phyloP scores from a whole-genome alignment of 768 basidiomycete genomes.

The Leucogyrophana mollusca region DNA sequence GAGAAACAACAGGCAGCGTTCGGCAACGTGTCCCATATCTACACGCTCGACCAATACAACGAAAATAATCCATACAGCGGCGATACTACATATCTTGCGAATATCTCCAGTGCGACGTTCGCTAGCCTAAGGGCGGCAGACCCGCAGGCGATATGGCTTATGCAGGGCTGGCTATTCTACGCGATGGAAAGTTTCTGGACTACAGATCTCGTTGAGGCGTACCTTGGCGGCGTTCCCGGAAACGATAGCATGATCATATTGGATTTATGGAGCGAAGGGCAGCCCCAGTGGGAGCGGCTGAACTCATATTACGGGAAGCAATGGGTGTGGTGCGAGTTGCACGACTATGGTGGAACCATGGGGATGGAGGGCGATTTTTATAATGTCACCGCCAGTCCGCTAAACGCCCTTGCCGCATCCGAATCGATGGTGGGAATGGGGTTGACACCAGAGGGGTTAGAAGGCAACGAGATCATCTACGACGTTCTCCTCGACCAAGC shows the following conservation, averaged over 20 bases:
- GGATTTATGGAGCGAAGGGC: constrained; percentile 38
- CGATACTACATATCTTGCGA: constrained; percentile 30
- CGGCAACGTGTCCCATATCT: constrained; percentile 38
- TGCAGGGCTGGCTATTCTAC: constrained; percentile 45
- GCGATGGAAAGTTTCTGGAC: constrained; percentile 37
- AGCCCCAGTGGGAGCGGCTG: constrained; percentile 42
- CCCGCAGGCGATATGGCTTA: constrained; percentile 39
- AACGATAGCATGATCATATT: constrained; percentile 40
- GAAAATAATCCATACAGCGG: constrained; percentile 38
- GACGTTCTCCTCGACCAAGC: constrained; percentile 41
- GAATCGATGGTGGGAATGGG: constrained; percentile 39
- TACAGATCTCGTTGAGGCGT: constrained; percentile 36
- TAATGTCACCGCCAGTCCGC: constrained; percentile 30
- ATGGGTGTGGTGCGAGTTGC: constrained; percentile 43
- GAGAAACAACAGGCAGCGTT: constrained; percentile 35
- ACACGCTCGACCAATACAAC: constrained; percentile 46
- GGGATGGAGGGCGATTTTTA: constrained; percentile 37
- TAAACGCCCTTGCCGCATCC: constrained; percentile 27
- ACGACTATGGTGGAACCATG: constrained; percentile 38
- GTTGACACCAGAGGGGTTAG: constrained; percentile 38
- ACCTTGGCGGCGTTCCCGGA: constrained; percentile 35
- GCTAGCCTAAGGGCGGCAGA: constrained; percentile 37
- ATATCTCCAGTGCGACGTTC: constrained; percentile 33
- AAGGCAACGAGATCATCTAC: constrained; percentile 45
- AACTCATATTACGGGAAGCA: constrained; percentile 36